phyloP scores from a whole-genome alignment of 164 flowering plant species.

The Vitis riparia region DNA sequence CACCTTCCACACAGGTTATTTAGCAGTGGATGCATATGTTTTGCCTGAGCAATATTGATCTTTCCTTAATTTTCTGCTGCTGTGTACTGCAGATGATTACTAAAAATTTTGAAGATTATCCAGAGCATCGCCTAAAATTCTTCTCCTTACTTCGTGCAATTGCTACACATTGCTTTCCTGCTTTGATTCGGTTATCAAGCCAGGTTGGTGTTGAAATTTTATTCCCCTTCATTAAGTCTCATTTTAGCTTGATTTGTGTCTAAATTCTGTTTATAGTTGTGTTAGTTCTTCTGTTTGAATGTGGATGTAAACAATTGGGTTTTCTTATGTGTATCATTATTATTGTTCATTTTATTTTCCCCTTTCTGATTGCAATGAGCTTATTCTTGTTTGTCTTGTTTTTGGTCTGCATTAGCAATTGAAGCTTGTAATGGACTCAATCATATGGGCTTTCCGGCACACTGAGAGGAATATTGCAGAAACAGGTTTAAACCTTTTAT shows the following conservation, averaged over 20 bases:
- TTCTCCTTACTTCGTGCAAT: slow-evolving; percentile 94
- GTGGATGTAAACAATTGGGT: background rate
- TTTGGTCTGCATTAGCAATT: slow-evolving; percentile 58
- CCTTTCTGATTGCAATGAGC: background rate
- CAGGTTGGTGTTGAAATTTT: slow-evolving; percentile 51
- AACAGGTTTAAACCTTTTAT: slow-evolving; percentile 87
- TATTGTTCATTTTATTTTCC: background rate
- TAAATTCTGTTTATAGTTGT: background rate
- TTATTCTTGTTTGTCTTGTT: slow-evolving; percentile 1
- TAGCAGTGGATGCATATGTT: no score
- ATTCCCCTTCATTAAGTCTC: background rate
- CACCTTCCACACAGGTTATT: no score
- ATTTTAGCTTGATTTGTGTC: background rate
- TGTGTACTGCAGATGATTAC: slow-evolving; percentile 81
- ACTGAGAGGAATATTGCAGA: slow-evolving; percentile 98
- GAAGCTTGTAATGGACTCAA: slow-evolving; percentile 97
- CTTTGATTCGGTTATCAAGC: slow-evolving; percentile 77
- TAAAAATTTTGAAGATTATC: slow-evolving; percentile 96
- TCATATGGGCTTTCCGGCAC: slow-evolving; percentile 98
- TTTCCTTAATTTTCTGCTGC: no score
- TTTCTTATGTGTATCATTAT: background rate
- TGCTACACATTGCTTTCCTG: slow-evolving; percentile 94
- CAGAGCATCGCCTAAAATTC: slow-evolving; percentile 96
- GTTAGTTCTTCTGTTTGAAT: background rate
- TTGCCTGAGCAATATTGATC: no score